Percentiles rank a stretch among this genome's conserved stretches.
Conservation (phyloP, 1,139 yeast genomes). For the Magnusiomyces suaveolens region DNA sequence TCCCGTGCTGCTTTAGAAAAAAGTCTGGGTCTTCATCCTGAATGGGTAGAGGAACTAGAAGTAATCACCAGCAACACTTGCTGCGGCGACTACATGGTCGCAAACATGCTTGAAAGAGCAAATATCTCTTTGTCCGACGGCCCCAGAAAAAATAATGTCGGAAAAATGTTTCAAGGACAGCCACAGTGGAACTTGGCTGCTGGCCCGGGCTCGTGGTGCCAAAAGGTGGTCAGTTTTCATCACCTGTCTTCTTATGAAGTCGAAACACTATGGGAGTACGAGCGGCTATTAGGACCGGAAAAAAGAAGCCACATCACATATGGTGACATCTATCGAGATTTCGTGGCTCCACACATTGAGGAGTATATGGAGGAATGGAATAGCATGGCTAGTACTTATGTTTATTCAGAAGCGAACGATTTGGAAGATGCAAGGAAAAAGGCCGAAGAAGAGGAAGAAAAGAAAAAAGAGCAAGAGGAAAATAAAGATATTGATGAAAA, state of each 20-base stretch:
- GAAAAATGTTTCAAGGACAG: conserved; percentile 9
- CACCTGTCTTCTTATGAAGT: conserved; percentile 20
- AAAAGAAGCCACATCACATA: conserved; percentile 15
- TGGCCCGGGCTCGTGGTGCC: conserved; percentile 18
- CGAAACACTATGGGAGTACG: conserved; percentile 23
- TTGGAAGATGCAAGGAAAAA: conserved; percentile 2
- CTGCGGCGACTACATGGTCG: conserved; percentile 34
- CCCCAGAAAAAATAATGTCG: conserved; percentile 17
- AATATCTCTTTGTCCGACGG: conserved; percentile 17
- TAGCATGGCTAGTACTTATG: conserved; percentile 16
- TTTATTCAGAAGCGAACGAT: conserved; percentile 13
- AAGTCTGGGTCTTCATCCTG: conserved; percentile 18
- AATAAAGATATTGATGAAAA: not conserved
- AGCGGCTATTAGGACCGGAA: conserved; percentile 16
- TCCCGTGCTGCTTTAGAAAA: conserved; percentile 29
- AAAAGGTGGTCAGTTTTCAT: conserved; percentile 22
- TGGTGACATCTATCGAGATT: conserved; percentile 22
- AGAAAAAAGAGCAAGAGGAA: conserved; percentile 6
- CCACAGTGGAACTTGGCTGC: conserved; percentile 6
- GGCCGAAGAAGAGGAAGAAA: conserved; percentile 6
- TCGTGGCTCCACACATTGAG: conserved; percentile 20
- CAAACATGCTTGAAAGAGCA: conserved; percentile 21
- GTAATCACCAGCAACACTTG: conserved; percentile 23
- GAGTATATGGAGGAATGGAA: conserved; percentile 17
- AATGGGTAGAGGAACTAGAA: conserved; percentile 24